phyloP scores from a whole-genome alignment of 1,139 yeast genomes.

The Taphrina betulina region DNA sequence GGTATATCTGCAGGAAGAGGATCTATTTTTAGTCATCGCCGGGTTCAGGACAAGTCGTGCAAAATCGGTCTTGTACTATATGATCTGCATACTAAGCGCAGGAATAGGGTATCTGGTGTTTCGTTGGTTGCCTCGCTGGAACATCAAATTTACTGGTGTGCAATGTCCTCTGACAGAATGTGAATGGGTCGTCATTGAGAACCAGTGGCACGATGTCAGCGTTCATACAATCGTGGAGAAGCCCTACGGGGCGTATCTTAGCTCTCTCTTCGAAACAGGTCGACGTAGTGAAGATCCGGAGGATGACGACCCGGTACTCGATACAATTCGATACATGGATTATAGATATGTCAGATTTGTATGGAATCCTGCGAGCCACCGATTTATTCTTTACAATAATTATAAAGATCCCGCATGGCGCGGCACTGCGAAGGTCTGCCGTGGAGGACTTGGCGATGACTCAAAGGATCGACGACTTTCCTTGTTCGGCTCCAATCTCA shows the following conservation, averaged over 20 bases:
- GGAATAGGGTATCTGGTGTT: conserved; percentile 73
- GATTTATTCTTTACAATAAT: conserved; percentile 75
- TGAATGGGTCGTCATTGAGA: conserved; percentile 92
- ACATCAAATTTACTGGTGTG: conserved; percentile 66
- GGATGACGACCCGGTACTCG: conserved; percentile 55
- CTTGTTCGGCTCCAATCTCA: conserved; percentile 74
- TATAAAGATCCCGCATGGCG: conserved; percentile 84
- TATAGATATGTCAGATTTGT: conserved; percentile 81
- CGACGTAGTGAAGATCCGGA: conserved; percentile 44
- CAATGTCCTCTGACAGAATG: conserved; percentile 71
- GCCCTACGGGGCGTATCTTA: conserved; percentile 68
- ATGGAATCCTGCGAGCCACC: conserved; percentile 82
- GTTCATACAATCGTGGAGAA: conserved; percentile 57
- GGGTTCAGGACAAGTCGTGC: conserved; percentile 65
- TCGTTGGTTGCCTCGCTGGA: conserved; percentile 81
- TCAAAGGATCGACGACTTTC: conserved; percentile 63
- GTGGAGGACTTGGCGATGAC: conserved; percentile 71
- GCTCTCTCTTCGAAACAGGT: conserved; percentile 55
- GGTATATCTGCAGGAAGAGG: conserved; percentile 92
- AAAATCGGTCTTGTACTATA: conserved; percentile 53
- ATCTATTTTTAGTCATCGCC: conserved; percentile 87
- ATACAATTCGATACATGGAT: conserved; percentile 64
- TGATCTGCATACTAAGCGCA: conserved; percentile 57
- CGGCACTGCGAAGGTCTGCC: conserved; percentile 52
- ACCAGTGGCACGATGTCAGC: conserved; percentile 82